Evolutionary conservation across 257 asterid species (phyloP).

Genomic region (Solanum rostratum): DNA sequence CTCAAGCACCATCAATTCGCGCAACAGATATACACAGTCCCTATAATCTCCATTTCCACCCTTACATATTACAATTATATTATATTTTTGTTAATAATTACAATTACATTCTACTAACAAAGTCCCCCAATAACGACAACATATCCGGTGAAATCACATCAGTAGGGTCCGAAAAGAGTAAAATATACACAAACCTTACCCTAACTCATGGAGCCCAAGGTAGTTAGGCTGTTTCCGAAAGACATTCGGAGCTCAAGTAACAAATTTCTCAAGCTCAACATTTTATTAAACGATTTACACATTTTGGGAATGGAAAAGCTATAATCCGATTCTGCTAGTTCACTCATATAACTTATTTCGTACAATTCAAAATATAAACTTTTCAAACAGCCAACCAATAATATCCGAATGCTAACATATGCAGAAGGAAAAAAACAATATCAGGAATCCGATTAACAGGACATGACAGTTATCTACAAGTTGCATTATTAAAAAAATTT

Average conservation of each 20-base stretch:
- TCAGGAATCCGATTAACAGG: not conserved
- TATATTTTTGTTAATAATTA: not conserved
- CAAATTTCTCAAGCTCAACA: not conserved
- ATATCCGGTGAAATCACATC: not conserved
- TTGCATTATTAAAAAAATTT: not conserved
- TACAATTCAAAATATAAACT: not conserved
- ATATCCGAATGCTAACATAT: not conserved
- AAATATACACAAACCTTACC: too few species aligned
- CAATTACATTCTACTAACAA: not conserved
- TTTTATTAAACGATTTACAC: not conserved
- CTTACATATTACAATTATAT: not conserved
- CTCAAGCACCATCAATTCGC: not conserved
- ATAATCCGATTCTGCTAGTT: not conserved
- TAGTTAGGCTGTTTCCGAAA: not conserved
- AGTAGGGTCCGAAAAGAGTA: too few species aligned
- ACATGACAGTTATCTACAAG: not conserved
- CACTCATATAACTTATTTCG: not conserved
- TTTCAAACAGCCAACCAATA: not conserved
- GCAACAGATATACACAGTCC: not conserved
- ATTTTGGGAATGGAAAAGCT: not conserved
- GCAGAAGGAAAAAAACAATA: not conserved
- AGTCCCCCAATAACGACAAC: not conserved
- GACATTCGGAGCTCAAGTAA: not conserved
- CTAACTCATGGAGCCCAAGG: not conserved
- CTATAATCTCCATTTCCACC: not conserved